Conservation (phyloP, 1,139 yeast species). For the Tardiomyces blankii region DNA sequence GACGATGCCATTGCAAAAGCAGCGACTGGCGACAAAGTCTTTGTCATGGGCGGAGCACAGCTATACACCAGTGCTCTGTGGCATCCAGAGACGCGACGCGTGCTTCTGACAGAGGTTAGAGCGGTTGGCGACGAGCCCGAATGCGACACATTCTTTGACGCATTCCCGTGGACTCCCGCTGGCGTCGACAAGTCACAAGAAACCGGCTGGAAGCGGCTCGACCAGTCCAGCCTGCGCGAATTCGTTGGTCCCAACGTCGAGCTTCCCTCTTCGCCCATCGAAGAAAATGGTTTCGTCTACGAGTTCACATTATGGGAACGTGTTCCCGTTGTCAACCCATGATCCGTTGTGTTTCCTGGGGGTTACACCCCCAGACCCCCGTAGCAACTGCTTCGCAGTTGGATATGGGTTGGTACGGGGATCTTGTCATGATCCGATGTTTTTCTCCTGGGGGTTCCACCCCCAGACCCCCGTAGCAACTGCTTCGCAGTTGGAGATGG, state of each 20-base stretch:
- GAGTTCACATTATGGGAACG: conserved; percentile 40
- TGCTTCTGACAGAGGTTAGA: conserved; percentile 66
- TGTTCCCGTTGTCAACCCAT: no score
- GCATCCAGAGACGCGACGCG: conserved; percentile 37
- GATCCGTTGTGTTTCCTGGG: no score
- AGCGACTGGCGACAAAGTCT: conserved; percentile 43
- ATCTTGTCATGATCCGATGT: no score
- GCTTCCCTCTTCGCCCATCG: conserved; percentile 28
- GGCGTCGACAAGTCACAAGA: conserved; percentile 10
- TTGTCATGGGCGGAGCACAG: conserved; percentile 90
- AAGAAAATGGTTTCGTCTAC: conserved; percentile 40
- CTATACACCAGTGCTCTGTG: conserved; percentile 50
- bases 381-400: no score
- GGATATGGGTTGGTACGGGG: no score
- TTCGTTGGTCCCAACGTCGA: conserved; percentile 33
- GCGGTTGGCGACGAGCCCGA: conserved; percentile 20
- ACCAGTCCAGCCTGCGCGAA: conserved; percentile 27
- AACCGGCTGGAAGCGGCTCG: conserved; percentile 24
- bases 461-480: no score
- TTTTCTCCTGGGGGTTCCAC: no score
- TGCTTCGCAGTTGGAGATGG: no score
- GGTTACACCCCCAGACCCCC: no score
- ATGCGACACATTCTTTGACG: conserved; percentile 56
- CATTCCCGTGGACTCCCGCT: conserved; percentile 17
- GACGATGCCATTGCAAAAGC: conserved; percentile 33